phyloP scores from a whole-genome alignment of 768 basidiomycete species.

The Pleurotus giganteus region DNA sequence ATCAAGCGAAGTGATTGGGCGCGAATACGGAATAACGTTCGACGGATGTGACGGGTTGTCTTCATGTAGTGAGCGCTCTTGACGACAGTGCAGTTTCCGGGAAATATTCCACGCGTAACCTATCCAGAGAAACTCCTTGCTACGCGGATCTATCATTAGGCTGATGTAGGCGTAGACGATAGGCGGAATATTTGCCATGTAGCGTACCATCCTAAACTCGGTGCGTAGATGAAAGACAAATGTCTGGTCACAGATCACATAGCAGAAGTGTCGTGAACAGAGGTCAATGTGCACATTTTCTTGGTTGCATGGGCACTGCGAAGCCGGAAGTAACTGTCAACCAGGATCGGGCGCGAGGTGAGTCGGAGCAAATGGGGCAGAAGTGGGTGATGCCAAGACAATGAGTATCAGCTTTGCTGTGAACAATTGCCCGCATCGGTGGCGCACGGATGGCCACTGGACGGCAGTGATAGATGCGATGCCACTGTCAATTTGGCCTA shows the following conservation, averaged over 20 bases:
- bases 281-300: neutral
- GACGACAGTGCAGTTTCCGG: neutral
- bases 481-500: too few species aligned
- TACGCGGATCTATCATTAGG: constrained; percentile 5
- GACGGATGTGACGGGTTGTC: neutral
- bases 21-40: neutral
- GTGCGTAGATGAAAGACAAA: neutral
- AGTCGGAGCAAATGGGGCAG: neutral
- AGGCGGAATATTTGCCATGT: neutral
- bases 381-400: neutral
- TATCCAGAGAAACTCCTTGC: constrained; percentile 8
- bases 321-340: too few species aligned
- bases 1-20: neutral
- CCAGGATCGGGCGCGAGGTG: neutral
- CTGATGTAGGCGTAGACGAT: neutral
- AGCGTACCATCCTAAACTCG: neutral
- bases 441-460: too few species aligned
- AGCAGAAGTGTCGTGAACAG: neutral
- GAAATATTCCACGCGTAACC: neutral
- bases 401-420: neutral
- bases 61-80: constrained; percentile 4
- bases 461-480: too few species aligned
- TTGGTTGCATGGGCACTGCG: too few species aligned
- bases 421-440: too few species aligned
- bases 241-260: neutral